A percentile compares a stretch with the other conserved stretches of the same genome.
These are phyloP conservation scores for Metschnikowia amazonensis DNA, from an alignment of 805 yeast species.

Conservation along the genomic window DNA sequence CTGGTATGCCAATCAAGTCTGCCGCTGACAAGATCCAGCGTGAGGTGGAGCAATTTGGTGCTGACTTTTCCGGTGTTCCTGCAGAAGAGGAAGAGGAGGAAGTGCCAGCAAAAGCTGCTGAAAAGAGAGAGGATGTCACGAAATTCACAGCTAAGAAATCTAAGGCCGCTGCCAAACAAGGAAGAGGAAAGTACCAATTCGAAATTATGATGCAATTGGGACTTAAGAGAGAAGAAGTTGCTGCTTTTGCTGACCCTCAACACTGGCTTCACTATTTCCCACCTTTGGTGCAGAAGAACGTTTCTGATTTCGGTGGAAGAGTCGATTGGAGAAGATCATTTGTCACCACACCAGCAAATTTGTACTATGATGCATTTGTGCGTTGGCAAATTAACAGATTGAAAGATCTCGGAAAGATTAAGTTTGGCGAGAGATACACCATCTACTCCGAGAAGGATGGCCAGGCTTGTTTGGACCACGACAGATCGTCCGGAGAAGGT, in stretches of 20 bases:
- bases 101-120: conserved; percentile 25
- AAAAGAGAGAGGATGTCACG: conserved; percentile 68
- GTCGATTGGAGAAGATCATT: conserved; percentile 98
- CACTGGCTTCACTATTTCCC: conserved; percentile 94
- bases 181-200: conserved; percentile 90
- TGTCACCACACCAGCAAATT: conserved; percentile 92
- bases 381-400: conserved; percentile 95
- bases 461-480: conserved; percentile 99
- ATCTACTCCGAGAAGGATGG: conserved; percentile 97
- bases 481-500: conserved; percentile 95
- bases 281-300: conserved; percentile 77
- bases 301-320: conserved; percentile 80
- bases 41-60: conserved; percentile 89
- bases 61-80: conserved; percentile 67
- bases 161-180: conserved; percentile 90
- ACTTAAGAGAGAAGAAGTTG: conserved; percentile 75
- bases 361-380: conserved; percentile 84
- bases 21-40: conserved; percentile 93
- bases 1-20: conserved; percentile 97
- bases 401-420: conserved; percentile 82
- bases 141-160: conserved; percentile 91
- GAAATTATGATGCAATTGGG: conserved; percentile 97
- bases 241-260: conserved; percentile 85
- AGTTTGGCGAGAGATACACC: conserved; percentile 97
- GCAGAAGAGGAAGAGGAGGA: conserved; percentile 52